Conservation (phyloP, 257 asterid species). For the Cynanchum wilfordii region DNA sequence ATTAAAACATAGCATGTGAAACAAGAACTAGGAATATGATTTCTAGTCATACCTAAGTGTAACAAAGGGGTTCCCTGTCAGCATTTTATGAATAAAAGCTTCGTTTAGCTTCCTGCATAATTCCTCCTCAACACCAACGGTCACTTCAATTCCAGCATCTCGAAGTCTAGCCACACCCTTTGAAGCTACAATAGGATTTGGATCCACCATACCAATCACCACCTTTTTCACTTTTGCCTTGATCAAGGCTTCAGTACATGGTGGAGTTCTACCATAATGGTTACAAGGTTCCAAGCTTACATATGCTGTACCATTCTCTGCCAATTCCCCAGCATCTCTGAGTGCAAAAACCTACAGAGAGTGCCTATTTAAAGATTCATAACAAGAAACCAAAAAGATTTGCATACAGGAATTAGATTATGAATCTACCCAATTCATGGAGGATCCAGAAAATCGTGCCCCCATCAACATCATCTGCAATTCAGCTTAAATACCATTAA, state of each 20-base stretch:
- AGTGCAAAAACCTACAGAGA: slow-evolving; percentile 72
- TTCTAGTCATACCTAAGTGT: slow-evolving; percentile 53
- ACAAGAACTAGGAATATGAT: neutral
- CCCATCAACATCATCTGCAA: neutral
- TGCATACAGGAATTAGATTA: neutral
- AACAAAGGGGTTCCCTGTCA: slow-evolving; percentile 70
- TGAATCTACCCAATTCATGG: neutral
- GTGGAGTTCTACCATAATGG: slow-evolving; percentile 95
- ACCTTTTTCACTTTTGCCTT: slow-evolving; percentile 72
- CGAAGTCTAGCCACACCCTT: slow-evolving; percentile 61
- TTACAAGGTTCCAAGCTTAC: slow-evolving; percentile 96
- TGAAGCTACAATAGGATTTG: slow-evolving; percentile 84
- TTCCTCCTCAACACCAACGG: slow-evolving; percentile 76
- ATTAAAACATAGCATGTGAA: neutral
- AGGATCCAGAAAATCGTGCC: neutral
- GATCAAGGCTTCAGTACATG: slow-evolving; percentile 88
- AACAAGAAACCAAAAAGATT: neutral
- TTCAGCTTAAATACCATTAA: neutral
- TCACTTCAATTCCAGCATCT: slow-evolving; percentile 78
- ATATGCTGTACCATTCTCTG: slow-evolving; percentile 78
- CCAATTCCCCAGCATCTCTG: slow-evolving; percentile 80
- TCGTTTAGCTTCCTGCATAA: slow-evolving; percentile 73
- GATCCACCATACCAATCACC: slow-evolving; percentile 95
- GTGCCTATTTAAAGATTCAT: neutral
- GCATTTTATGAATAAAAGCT: slow-evolving; percentile 72